Evolutionary conservation across 2,329 filamentous ascomycete genomes (phyloP), one percentile per base, ranked within the genome.

Genomic region (Colletotrichum tropicale): DNA sequence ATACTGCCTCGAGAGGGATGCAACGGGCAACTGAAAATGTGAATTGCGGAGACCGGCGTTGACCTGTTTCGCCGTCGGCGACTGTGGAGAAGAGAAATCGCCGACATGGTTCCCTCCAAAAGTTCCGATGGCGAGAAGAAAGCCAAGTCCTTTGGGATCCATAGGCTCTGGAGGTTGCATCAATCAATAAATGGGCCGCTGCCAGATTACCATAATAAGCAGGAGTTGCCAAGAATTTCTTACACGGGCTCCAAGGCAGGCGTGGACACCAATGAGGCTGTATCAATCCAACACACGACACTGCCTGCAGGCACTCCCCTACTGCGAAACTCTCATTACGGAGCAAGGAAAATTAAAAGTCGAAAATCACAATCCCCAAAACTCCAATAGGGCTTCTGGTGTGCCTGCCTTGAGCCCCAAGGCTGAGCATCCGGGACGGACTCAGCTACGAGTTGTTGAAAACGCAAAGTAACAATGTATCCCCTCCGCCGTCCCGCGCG

Each of bases 251-350:
- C 43, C 43, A 48, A 48, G 43, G 43, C 0, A 48, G 16, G 12
- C 43, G 43, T 48, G 10, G n/a, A 13, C 43, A 13, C n/a, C n/a
- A 48, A 48, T 48, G 43, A 48, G 43, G 43, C 43, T 48, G 43
- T 48, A 48, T 48, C 18, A 21, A 21, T 48, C 43, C 43, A 48
- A 48, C n/a, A 2, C n/a, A 48, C 43, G 10, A 48, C 43, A 21
- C 43, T 48, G n/a, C 43, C 43, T 21, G 43, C 43, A 48, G 43
- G 43, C n/a, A 13, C n/a, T 48, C n/a, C 43, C 43, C 43, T 48
- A 1, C n/a, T 1, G 0, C 21, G 12, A 21, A 10, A 1, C 6
- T 13, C 10, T 48, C 18, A 21, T 21, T 48, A 6, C n/a, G 18
- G 10, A 21, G 43, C 43, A 48, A 48, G n/a, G n/a, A 48, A n/a